These are phyloP conservation scores for Rhodotorula glutinis DNA, from an alignment of 1,284 basidiomycete species.

Conservation along the genomic window DNA sequence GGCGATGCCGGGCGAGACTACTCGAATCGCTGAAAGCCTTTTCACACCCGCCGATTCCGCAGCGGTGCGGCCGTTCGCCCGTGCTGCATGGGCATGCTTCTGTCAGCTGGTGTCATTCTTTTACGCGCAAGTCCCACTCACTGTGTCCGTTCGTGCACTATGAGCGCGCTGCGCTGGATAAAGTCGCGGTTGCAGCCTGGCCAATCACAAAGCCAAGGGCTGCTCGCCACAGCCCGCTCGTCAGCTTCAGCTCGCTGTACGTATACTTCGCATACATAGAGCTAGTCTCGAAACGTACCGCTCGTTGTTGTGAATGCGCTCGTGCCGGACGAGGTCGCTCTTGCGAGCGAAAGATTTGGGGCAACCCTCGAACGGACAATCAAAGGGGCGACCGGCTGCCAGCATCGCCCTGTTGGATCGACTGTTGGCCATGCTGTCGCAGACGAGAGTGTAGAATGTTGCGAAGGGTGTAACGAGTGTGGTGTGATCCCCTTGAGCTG, in stretches of 20 bases:
- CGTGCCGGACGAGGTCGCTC: conserved; percentile 53
- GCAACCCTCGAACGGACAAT: conserved; percentile 49
- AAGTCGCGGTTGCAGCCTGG: conserved; percentile 41
- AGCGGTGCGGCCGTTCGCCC: conserved; percentile 58
- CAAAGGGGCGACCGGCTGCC: conserved; percentile 40
- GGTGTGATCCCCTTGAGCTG: too few species aligned
- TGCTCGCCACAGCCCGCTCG: not conserved
- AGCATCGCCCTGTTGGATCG: too few species aligned
- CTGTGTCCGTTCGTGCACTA: conserved; percentile 45
- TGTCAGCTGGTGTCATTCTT: conserved; percentile 41
- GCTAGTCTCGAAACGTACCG: conserved; percentile 23
- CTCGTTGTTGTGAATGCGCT: conserved; percentile 51
- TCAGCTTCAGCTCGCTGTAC: not conserved
- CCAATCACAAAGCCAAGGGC: conserved; percentile 48
- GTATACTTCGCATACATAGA: not conserved
- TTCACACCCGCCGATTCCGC: conserved; percentile 49
- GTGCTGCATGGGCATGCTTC: conserved; percentile 44
- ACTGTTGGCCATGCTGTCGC: not conserved
- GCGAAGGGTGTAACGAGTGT: not conserved
- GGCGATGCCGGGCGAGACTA: conserved; percentile 57
- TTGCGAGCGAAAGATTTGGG: conserved; percentile 53
- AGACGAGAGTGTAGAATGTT: conserved; percentile 8
- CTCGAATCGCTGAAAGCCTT: conserved; percentile 57
- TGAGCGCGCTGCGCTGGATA: conserved; percentile 46
- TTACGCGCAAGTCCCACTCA: not conserved